These are phyloP conservation scores for Backusella circina DNA, from an alignment of 192 early-diverging fungal genomes.

Conservation along the genomic window DNA sequence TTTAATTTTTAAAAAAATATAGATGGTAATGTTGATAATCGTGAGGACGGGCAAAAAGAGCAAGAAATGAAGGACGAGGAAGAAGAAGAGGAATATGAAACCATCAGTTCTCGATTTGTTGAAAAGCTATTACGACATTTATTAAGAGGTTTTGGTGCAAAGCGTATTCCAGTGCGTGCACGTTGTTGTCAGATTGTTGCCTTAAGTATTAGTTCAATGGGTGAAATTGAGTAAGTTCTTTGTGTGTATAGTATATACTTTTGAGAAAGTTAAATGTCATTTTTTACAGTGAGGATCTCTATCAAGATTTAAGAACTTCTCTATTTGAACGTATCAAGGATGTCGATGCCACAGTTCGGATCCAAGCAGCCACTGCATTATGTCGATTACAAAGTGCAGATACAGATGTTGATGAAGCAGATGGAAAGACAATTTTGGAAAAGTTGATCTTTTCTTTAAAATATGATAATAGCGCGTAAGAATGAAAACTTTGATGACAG, in stretches of 20 bases:
- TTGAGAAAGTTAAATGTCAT: not conserved
- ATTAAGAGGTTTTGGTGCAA: slow-evolving; percentile 74
- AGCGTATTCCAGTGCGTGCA: slow-evolving; percentile 71
- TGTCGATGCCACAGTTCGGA: slow-evolving; percentile 75
- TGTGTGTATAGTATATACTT: not conserved
- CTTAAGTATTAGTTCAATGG: slow-evolving; percentile 65
- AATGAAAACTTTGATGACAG: not conserved
- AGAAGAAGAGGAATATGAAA: slow-evolving; percentile 43
- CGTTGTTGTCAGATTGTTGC: slow-evolving; percentile 78
- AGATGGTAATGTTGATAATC: not conserved
- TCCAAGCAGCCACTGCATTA: slow-evolving; percentile 74
- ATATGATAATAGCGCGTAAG: slow-evolving; percentile 72
- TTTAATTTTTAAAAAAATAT: not conserved
- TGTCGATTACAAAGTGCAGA: slow-evolving; percentile 72
- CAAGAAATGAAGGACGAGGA: slow-evolving; percentile 39
- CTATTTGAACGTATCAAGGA: slow-evolving; percentile 74
- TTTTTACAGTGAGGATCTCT: slow-evolving; percentile 64
- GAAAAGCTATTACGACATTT: slow-evolving; percentile 65
- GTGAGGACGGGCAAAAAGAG: slow-evolving; percentile 10
- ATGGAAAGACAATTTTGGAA: slow-evolving; percentile 58
- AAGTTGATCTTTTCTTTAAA: slow-evolving; percentile 63
- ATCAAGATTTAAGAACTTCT: slow-evolving; percentile 59
- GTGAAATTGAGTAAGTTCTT: slow-evolving; percentile 68
- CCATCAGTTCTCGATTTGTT: slow-evolving; percentile 67
- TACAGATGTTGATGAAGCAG: slow-evolving; percentile 44